A percentile compares a stretch with the other conserved stretches of the same genome.
These are phyloP conservation scores for Ulmus americana DNA, from an alignment of 331 rosid genomes.

Conservation along the genomic window DNA sequence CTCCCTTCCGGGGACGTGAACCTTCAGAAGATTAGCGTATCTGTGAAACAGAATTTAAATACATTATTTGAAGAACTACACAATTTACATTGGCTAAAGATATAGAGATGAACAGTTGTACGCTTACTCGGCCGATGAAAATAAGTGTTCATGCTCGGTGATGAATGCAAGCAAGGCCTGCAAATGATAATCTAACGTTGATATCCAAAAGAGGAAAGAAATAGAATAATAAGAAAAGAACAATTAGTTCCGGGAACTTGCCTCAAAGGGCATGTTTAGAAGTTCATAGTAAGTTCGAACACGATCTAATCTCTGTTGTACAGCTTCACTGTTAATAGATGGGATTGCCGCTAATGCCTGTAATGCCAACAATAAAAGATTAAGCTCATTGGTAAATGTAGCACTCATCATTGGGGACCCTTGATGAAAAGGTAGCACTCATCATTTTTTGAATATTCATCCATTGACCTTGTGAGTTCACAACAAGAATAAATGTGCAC, in stretches of 20 bases:
- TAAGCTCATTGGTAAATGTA: too few species aligned
- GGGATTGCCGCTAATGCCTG: constrained; percentile 97
- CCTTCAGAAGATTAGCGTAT: constrained; percentile 73
- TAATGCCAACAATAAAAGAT: constrained; percentile 23
- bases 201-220: constrained; percentile 11
- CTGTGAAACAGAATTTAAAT: constrained; percentile 39
- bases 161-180: constrained; percentile 97
- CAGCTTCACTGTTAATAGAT: constrained; percentile 69
- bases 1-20: constrained; percentile 91
- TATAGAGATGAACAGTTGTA: constrained; percentile 18
- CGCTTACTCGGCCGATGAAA: constrained; percentile 73
- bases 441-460: too few species aligned
- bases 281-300: constrained; percentile 95
- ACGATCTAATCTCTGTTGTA: constrained; percentile 81
- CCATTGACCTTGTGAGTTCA: too few species aligned
- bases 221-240: constrained; percentile 8
- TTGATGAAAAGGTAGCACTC: too few species aligned
- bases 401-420: too few species aligned
- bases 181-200: constrained; percentile 21
- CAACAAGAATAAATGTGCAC: too few species aligned
- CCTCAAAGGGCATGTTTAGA: constrained; percentile 98
- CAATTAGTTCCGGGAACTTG: constrained; percentile 34
- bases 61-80: constrained; percentile 11
- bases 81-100: constrained; percentile 1
- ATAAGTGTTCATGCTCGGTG: constrained; percentile 76